Conservation (phyloP, 2,329 filamentous ascomycete genomes). For the Botrytis tulipae region DNA sequence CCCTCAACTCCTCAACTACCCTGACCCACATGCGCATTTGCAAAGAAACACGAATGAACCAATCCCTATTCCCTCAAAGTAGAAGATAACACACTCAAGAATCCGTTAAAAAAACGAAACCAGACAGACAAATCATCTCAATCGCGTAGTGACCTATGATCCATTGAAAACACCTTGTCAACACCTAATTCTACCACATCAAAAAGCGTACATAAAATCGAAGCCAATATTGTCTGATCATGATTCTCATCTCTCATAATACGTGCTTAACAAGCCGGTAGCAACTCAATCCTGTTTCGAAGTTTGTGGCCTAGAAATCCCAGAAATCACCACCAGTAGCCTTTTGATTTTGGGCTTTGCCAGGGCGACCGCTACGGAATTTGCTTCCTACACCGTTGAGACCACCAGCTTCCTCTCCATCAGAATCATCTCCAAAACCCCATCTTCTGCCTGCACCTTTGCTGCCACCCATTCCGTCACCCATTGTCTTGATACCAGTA, state of each 20-base stretch:
- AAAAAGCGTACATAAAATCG: neutral
- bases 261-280: neutral
- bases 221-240: conserved; percentile 11
- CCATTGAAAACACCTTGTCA: neutral
- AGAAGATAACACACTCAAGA: neutral
- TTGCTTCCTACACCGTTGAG: conserved; percentile 27
- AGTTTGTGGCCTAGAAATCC: conserved; percentile 37
- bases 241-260: conserved; percentile 18
- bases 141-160: neutral
- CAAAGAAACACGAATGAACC: neutral
- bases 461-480: conserved; percentile 58
- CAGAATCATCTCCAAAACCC: conserved; percentile 54
- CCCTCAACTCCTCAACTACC: neutral
- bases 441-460: conserved; percentile 46
- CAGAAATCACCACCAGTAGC: conserved; percentile 40
- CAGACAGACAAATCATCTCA: neutral
- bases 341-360: conserved; percentile 34
- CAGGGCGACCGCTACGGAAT: conserved; percentile 32
- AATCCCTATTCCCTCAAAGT: neutral
- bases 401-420: conserved; percentile 42
- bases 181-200: conserved; percentile 1
- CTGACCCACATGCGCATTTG: neutral
- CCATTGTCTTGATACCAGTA: conserved; percentile 38
- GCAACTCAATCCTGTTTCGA: neutral
- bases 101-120: neutral